These are phyloP conservation scores for Debaryomyces fabryi DNA, from an alignment of 1,139 yeast genomes.

Conservation along the genomic window DNA sequence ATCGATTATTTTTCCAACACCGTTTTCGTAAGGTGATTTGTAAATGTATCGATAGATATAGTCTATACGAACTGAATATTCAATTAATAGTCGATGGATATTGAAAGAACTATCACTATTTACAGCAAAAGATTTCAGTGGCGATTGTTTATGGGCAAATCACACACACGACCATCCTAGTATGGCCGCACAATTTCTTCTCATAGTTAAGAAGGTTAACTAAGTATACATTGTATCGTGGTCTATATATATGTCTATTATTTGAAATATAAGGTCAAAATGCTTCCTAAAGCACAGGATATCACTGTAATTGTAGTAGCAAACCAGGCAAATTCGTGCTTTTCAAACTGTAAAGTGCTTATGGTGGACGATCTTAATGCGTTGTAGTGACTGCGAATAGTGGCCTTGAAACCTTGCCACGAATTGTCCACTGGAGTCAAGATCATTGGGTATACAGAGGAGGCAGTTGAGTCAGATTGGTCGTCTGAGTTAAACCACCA, in stretches of 20 bases:
- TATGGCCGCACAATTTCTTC: slow-evolving; percentile 1
- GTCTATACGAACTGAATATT: not conserved
- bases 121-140: slow-evolving; percentile 7
- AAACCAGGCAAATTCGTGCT: slow-evolving; percentile 27
- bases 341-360: slow-evolving; percentile 23
- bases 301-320: slow-evolving; percentile 20
- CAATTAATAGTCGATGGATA: slow-evolving; percentile 1
- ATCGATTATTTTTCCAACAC: slow-evolving; percentile 1
- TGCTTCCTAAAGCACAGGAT: slow-evolving; percentile 28
- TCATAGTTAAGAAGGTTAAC: slow-evolving; percentile 15
- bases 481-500: slow-evolving; percentile 3
- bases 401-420: slow-evolving; percentile 21
- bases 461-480: not conserved
- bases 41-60: not conserved
- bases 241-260: slow-evolving; percentile 10
- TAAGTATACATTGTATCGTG: not conserved
- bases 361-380: slow-evolving; percentile 24
- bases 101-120: not conserved
- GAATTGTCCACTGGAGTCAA: slow-evolving; percentile 9
- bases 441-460: not conserved
- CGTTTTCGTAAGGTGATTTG: not conserved
- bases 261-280: slow-evolving; percentile 19
- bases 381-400: slow-evolving; percentile 18
- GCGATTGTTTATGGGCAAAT: not conserved
- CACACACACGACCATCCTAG: slow-evolving; percentile 5